Base-by-base conservation (phyloP, 1,284 basidiomycete species). In the Rhodotorula mucilaginosa region DNA sequence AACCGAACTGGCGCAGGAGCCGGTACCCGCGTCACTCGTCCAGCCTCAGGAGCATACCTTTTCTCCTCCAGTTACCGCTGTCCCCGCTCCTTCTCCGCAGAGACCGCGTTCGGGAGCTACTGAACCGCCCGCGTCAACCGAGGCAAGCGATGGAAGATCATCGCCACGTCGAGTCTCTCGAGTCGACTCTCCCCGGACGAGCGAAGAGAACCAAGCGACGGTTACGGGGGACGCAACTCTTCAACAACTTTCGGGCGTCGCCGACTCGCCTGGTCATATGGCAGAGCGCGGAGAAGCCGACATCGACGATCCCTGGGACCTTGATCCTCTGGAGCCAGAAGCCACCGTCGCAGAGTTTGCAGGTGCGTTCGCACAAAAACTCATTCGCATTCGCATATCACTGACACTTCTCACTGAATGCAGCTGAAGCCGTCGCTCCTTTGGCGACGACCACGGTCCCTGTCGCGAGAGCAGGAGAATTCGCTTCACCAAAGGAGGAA, bases 301-400 rank as follows among this genome's bases (percentile, higher is more conserved):
- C 2, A 18, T 39, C 29, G 68, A 70, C 56, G 69, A 70, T 44
- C 69, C 69, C 1, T 70, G 69, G 69, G 69, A 70, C n/a, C 64
- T 70, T 26, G 69, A 67, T 39, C 62, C 64, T 7, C 57, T 65
- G 29, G 60, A 58, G 44, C 58, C 65, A n/a, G 51, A 52, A 13
- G 16, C 39, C 29, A 2, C 57, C n/a, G 7, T 18, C 49, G 21
- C 18, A 46, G 29, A 23, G 3, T 12, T 12, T 23, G 10, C 39
- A 19, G n/a, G n/a, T 52, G 51, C 23, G 51, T 13, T 23, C 12
- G 23, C 21, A n/a, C 51, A 52, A 13, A 52, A 23, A 23, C 21
- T 52, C 23, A 15, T 52, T 10, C 51, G n/a, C 5, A 52, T 7
- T n/a, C 39, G 12, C 10, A 10, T 10, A 0, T 10, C 39, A 10